A percentile compares a stretch with the other conserved stretches of the same genome.
Conservation (phyloP, 2,329 filamentous ascomycete genomes). For the Harringtonia lauricola region DNA sequence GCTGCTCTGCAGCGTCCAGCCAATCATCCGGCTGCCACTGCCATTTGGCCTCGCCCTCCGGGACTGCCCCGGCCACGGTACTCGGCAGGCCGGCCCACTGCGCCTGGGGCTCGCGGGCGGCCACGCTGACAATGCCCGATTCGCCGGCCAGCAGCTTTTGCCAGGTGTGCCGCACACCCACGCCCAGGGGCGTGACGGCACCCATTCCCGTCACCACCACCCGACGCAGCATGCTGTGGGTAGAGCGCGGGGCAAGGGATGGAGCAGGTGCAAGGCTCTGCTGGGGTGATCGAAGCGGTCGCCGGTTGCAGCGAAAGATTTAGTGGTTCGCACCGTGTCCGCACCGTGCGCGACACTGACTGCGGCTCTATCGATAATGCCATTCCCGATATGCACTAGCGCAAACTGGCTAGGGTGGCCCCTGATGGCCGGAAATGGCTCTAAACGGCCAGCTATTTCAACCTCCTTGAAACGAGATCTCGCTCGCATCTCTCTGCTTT, state of each 20-base stretch:
- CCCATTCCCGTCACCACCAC: slow-evolving; percentile 80
- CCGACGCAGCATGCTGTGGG: slow-evolving; percentile 33
- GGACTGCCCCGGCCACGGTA: slow-evolving; percentile 75
- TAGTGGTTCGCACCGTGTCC: not conserved
- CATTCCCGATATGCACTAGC: not conserved
- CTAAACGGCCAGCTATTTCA: not conserved
- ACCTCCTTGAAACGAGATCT: too few species aligned
- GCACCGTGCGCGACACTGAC: not conserved
- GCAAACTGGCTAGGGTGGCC: not conserved
- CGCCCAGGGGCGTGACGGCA: slow-evolving; percentile 71
- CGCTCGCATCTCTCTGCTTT: too few species aligned
- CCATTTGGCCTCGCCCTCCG: slow-evolving; percentile 28
- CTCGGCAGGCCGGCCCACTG: slow-evolving; percentile 67
- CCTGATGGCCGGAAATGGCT: slow-evolving; percentile 4
- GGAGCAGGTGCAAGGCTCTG: not conserved
- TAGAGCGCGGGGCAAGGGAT: not conserved
- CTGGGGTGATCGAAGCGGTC: not conserved
- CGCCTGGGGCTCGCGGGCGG: slow-evolving; percentile 40
- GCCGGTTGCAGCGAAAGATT: not conserved
- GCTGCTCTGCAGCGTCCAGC: slow-evolving; percentile 41
- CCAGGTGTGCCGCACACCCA: slow-evolving; percentile 73
- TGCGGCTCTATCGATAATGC: not conserved
- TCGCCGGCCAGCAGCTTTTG: slow-evolving; percentile 65
- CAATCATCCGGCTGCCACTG: slow-evolving; percentile 43
- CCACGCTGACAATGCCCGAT: slow-evolving; percentile 69